A percentile compares a stretch with the other conserved stretches of the same genome.
Evolutionary conservation across 768 basidiomycete genomes (phyloP).

Genomic region (Leccinellum albellum): DNA sequence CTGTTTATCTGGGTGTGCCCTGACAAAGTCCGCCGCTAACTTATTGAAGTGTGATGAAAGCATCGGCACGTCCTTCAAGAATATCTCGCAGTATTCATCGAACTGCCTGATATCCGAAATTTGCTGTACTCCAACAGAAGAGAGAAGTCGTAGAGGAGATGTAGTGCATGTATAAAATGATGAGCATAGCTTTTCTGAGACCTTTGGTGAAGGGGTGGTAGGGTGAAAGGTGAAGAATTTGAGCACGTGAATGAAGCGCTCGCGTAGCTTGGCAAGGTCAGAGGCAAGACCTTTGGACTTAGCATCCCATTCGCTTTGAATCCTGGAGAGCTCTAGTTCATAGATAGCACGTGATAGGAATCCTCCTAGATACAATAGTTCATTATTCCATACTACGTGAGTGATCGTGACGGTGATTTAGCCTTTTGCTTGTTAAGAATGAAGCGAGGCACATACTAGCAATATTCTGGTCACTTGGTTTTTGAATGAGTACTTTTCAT

Average conservation of each 20-base stretch:
- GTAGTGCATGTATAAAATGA: slow-evolving; percentile 70
- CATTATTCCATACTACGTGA: neutral
- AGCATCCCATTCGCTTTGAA: neutral
- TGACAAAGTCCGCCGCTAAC: slow-evolving; percentile 50
- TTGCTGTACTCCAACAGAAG: slow-evolving; percentile 45
- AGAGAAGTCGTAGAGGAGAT: neutral
- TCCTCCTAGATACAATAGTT: neutral
- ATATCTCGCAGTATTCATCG: neutral
- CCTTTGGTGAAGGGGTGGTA: slow-evolving; percentile 62
- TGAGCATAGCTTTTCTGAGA: slow-evolving; percentile 63
- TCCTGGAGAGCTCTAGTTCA: neutral
- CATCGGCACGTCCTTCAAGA: slow-evolving; percentile 65
- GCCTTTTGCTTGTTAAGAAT: neutral
- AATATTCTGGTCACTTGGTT: neutral
- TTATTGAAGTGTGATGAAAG: slow-evolving; percentile 55
- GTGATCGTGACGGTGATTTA: neutral
- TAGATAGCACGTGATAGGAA: neutral
- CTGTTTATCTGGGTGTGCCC: neutral
- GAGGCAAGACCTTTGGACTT: neutral
- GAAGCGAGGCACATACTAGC: neutral
- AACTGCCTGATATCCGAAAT: slow-evolving; percentile 47
- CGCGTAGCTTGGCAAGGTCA: neutral
- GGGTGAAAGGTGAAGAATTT: slow-evolving; percentile 9
- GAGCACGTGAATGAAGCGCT: slow-evolving; percentile 3
- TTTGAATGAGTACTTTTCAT: neutral